Evolutionary conservation across 2,329 filamentous ascomycete species (phyloP).

Genomic region (Aspergillus sojae): DNA sequence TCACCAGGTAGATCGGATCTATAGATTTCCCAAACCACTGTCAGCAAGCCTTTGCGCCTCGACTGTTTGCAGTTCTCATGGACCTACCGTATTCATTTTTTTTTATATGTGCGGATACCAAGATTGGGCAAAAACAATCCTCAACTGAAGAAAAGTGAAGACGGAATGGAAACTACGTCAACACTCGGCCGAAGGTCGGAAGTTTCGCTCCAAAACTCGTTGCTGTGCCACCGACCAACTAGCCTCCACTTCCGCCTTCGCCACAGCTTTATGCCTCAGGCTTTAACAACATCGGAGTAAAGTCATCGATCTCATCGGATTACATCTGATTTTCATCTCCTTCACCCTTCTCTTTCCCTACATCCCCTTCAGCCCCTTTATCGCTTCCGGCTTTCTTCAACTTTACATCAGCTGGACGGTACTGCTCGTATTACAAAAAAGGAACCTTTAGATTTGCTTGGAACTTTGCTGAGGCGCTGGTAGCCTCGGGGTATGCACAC

Average conservation of each 20-base stretch:
- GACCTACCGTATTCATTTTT: constrained; percentile 57
- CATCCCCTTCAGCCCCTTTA: constrained; percentile 1
- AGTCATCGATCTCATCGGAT: constrained; percentile 6
- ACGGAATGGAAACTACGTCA: constrained; percentile 23
- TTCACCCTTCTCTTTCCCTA: constrained; percentile 1
- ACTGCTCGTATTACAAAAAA: not conserved
- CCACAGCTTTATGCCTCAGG: constrained; percentile 28
- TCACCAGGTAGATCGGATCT: constrained; percentile 64
- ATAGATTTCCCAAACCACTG: constrained; percentile 1
- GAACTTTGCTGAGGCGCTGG: constrained; percentile 24
- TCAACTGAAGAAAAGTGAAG: constrained; percentile 12
- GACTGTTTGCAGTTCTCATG: not conserved
- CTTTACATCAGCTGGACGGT: not conserved
- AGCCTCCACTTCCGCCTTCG: not conserved
- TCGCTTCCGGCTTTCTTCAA: not conserved
- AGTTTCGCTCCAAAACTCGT: constrained; percentile 3
- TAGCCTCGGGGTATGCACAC: constrained; percentile 20
- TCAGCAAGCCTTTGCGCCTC: constrained; percentile 14
- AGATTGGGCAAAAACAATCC: not conserved
- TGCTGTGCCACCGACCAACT: constrained; percentile 10
- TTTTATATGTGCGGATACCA: not conserved
- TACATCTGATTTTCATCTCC: constrained; percentile 6
- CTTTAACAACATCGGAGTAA: constrained; percentile 7
- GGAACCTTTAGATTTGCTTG: constrained; percentile 1
- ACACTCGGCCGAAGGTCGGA: constrained; percentile 10